Evolutionary conservation across 2,329 filamentous ascomycete genomes (phyloP), one percentile per base, ranked within the genome.

Genomic region (Colletotrichum sublineola): DNA sequence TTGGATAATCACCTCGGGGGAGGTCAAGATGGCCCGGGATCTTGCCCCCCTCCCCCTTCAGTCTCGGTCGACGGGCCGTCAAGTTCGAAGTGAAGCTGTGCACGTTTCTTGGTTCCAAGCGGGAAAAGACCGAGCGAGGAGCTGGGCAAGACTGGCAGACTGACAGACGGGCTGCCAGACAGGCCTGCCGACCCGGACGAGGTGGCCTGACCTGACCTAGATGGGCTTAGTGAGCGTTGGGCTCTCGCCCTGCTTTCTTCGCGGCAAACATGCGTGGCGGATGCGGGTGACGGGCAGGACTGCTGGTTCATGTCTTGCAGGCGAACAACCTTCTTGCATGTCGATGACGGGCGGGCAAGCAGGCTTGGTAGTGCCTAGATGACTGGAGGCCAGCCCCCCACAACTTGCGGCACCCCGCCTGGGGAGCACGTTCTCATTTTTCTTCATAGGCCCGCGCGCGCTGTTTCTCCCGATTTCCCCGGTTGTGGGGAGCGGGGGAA

Each of bases 61-160:
- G 24, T 46, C 15, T 38, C 63, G 56, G 40, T 56, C 56, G 48
- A 56, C 68, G 56, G 48, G 24, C 40, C 63, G 50, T 36, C 58
- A 52, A 63, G 56, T 44, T 56, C 11, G 52, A n/a, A 11, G 24
- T 2, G 9, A 31, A 48, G 42, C 24, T 5, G 15, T 40, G 52
- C n/a, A 31, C 20, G 24, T 33, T 15, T 46, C 61, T 33, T 40
- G 15, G 61, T 63, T 53, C 46, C 31, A 7, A 7, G 9, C 2
- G 33, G 20, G 20, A 29, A 12, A 12, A 20, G 46, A 15, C 61
- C 60, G 60, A 52, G 60, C 60, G 60, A 52, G 44, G 44, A 20
- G n/a, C 36, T 29, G 29, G 33, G 52, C 52, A 48, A n/a, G 12
- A 5, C 18, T 15, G 33, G 7, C 55, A 29, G 36, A 40, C 52